Conservation (phyloP, 169 alveolate genomes). For the Condylostoma magnum region DNA sequence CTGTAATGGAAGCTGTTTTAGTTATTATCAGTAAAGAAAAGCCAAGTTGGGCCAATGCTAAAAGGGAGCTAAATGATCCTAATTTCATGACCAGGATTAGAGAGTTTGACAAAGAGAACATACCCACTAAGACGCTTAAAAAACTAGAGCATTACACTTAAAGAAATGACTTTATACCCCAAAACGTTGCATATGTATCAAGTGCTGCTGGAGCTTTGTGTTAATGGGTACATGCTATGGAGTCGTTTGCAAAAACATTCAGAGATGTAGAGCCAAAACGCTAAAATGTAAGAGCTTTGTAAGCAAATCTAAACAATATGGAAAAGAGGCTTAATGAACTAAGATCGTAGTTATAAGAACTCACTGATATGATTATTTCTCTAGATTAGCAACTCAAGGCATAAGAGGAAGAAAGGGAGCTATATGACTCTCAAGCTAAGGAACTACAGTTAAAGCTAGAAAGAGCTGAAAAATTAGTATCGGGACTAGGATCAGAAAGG, state of each 20-base stretch:
- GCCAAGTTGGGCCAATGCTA: conserved; percentile 93
- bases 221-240: conserved; percentile 95
- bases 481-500: conserved; percentile 92
- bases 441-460: conserved; percentile 87
- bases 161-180: conserved; percentile 87
- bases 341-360: conserved; percentile 72
- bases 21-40: conserved; percentile 79
- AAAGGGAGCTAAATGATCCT: conserved; percentile 92
- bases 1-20: conserved; percentile 93
- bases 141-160: conserved; percentile 79
- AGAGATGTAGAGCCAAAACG: conserved; percentile 97
- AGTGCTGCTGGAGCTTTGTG: conserved; percentile 95
- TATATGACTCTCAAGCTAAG: conserved; percentile 77
- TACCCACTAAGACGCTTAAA: conserved; percentile 81
- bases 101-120: conserved; percentile 89
- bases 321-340: conserved; percentile 80
- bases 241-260: conserved; percentile 94
- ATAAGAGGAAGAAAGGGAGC: conserved; percentile 75
- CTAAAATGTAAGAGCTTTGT: conserved; percentile 88
- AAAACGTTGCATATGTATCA: conserved; percentile 84
- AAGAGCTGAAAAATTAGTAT: conserved; percentile 92
- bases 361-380: conserved; percentile 76
- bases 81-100: conserved; percentile 87
- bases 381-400: conserved; percentile 74
- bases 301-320: conserved; percentile 80